Percentiles rank a stretch among this genome's conserved stretches.
phyloP scores from a whole-genome alignment of 129 eudicot species.

The Lactuca saligna region DNA sequence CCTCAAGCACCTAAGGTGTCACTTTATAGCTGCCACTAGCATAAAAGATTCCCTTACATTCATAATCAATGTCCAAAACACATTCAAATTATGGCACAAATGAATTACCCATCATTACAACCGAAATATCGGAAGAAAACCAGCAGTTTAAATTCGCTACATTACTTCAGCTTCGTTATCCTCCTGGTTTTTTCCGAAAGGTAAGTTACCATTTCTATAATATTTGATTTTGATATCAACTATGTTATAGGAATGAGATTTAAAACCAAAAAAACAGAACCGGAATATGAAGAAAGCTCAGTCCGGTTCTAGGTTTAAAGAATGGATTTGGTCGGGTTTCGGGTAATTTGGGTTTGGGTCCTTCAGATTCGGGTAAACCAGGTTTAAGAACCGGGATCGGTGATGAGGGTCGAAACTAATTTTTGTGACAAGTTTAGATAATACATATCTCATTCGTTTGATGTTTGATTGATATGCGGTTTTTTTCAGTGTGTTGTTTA shows the following conservation, averaged over 20 bases:
- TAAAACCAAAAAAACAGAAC: too few species aligned
- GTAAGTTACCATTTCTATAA: constrained; percentile 12
- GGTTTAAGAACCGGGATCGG: too few species aligned
- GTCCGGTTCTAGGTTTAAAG: too few species aligned
- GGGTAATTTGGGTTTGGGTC: too few species aligned
- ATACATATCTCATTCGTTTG: too few species aligned
- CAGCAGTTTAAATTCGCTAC: neutral
- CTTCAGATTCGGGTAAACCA: too few species aligned
- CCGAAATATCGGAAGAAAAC: constrained; percentile 8
- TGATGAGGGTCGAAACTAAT: too few species aligned
- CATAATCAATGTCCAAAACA: constrained; percentile 9
- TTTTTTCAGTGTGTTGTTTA: too few species aligned
- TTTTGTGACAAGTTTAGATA: too few species aligned
- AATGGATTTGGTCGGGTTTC: too few species aligned
- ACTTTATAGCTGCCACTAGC: constrained; percentile 13
- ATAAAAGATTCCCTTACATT: neutral
- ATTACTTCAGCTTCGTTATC: constrained; percentile 3
- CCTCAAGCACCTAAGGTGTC: neutral
- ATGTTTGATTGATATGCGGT: too few species aligned
- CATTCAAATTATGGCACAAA: neutral
- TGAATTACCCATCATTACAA: constrained; percentile 4
- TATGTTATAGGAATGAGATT: neutral
- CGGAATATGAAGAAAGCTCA: too few species aligned
- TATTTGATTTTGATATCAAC: neutral
- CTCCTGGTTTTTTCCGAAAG: constrained; percentile 22